These are phyloP conservation scores for Botrytis cinerea DNA, from an alignment of 2,329 filamentous ascomycete species.

Conservation along the genomic window DNA sequence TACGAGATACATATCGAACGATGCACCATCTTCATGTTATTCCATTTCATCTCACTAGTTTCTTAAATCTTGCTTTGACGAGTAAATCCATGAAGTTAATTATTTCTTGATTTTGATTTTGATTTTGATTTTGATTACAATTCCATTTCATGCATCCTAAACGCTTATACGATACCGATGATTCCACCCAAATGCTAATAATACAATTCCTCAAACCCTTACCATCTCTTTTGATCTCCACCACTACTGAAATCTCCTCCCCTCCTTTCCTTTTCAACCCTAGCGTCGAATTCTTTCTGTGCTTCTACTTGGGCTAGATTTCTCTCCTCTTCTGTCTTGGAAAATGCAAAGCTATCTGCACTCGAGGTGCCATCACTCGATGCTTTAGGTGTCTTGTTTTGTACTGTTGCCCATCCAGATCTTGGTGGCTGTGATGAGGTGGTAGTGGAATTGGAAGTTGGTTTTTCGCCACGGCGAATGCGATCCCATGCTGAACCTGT, in stretches of 20 bases:
- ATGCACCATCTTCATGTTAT: too few relatives aligned
- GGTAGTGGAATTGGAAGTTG: conserved; percentile 17
- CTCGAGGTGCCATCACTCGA: conserved; percentile 24
- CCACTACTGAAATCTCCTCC: conserved; percentile 37
- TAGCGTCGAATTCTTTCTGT: conserved; percentile 42
- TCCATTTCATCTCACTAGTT: too few relatives aligned
- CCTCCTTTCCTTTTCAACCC: conserved; percentile 39
- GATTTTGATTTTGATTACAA: too few relatives aligned
- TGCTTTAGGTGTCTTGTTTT: conserved; percentile 22
- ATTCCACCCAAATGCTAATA: background rate
- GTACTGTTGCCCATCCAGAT: conserved; percentile 28
- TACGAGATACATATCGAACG: too few relatives aligned
- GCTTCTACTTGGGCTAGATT: conserved; percentile 34
- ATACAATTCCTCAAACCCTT: background rate
- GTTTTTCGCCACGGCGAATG: conserved; percentile 34
- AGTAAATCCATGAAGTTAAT: background rate
- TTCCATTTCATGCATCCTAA: background rate
- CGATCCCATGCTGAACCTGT: conserved; percentile 41
- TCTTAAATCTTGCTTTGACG: too few relatives aligned
- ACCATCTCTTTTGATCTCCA: conserved; percentile 37
- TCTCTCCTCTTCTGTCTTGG: conserved; percentile 33
- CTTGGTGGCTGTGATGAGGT: conserved; percentile 14
- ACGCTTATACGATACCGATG: background rate
- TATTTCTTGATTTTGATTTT: background rate
- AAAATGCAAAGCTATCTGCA: conserved; percentile 36